These are phyloP conservation scores for Penicillium tannophilum DNA, from an alignment of 495 filamentous ascomycete species.

Conservation along the genomic window DNA sequence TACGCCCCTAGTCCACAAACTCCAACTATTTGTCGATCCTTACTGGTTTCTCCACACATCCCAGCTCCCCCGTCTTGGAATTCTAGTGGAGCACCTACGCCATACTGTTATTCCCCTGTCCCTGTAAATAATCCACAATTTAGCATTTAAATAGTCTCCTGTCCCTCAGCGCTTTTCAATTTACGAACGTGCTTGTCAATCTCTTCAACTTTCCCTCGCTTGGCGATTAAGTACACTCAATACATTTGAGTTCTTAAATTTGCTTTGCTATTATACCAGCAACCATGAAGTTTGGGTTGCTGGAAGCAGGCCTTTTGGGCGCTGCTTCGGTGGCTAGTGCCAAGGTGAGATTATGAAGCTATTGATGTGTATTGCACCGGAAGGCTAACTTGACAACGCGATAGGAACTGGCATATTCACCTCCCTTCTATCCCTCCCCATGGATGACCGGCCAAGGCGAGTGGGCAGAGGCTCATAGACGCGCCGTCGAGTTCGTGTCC, in stretches of 20 bases:
- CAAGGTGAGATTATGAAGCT: slow-evolving; percentile 24
- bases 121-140: slow-evolving; percentile 1
- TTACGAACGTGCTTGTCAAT: background rate
- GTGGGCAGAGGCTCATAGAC: slow-evolving; percentile 77
- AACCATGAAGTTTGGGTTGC: slow-evolving; percentile 45
- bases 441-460: slow-evolving; percentile 71
- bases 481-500: slow-evolving; percentile 77
- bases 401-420: slow-evolving; percentile 46
- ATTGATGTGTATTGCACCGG: background rate
- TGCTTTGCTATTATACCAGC: slow-evolving; percentile 6
- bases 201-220: background rate
- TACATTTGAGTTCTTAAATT: slow-evolving; percentile 13
- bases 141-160: slow-evolving; percentile 13
- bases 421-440: slow-evolving; percentile 82
- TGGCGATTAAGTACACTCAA: slow-evolving; percentile 9
- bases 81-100: slow-evolving; percentile 1
- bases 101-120: slow-evolving; percentile 2
- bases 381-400: slow-evolving; percentile 6
- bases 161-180: background rate
- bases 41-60: slow-evolving; percentile 24
- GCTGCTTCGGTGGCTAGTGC: slow-evolving; percentile 42
- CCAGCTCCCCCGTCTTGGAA: slow-evolving; percentile 9
- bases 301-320: slow-evolving; percentile 38
- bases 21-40: slow-evolving; percentile 12
- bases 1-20: slow-evolving; percentile 4